phyloP scores from a whole-genome alignment of 2,329 filamentous ascomycete genomes.

The Metarhizium album region DNA sequence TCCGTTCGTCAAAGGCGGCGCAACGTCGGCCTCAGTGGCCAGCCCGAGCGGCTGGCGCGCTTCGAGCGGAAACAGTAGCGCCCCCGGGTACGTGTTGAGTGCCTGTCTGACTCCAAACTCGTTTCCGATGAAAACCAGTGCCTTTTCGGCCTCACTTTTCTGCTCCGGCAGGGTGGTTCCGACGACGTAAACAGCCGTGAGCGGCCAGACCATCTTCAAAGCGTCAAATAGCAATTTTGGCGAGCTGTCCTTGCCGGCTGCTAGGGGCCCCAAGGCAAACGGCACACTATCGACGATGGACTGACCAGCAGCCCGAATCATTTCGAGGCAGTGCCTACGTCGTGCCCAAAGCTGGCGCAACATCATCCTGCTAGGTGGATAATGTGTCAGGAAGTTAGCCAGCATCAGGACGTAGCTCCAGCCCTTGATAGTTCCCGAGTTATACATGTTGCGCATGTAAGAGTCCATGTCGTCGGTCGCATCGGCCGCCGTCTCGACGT shows the following conservation, averaged over 20 bases:
- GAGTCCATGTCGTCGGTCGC: slow-evolving; percentile 11
- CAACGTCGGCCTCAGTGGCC: background rate
- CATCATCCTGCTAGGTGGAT: slow-evolving; percentile 14
- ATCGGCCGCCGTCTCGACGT: slow-evolving; percentile 7
- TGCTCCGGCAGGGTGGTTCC: slow-evolving; percentile 19
- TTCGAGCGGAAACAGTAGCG: slow-evolving; percentile 15
- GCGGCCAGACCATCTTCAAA: slow-evolving; percentile 27
- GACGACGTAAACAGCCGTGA: slow-evolving; percentile 21
- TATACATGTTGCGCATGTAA: slow-evolving; percentile 24
- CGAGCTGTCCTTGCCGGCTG: slow-evolving; percentile 15
- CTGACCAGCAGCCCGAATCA: slow-evolving; percentile 17
- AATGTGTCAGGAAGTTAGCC: slow-evolving; percentile 25
- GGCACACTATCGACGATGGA: slow-evolving; percentile 19
- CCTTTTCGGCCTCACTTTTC: slow-evolving; percentile 15
- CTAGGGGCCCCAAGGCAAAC: slow-evolving; percentile 14
- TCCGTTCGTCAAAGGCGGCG: background rate
- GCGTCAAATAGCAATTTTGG: slow-evolving; percentile 26
- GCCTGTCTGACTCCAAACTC: slow-evolving; percentile 28
- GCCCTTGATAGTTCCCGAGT: slow-evolving; percentile 23
- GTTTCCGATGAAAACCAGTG: slow-evolving; percentile 22
- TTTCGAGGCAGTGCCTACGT: slow-evolving; percentile 17
- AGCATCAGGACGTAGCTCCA: slow-evolving; percentile 22
- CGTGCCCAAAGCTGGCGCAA: slow-evolving; percentile 16
- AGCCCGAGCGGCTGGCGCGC: slow-evolving; percentile 14
- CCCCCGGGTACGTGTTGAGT: slow-evolving; percentile 14